Percentiles rank a stretch among this genome's conserved stretches.
Conservation (phyloP, 129 eudicot genomes). For the Sambucus nigra region DNA sequence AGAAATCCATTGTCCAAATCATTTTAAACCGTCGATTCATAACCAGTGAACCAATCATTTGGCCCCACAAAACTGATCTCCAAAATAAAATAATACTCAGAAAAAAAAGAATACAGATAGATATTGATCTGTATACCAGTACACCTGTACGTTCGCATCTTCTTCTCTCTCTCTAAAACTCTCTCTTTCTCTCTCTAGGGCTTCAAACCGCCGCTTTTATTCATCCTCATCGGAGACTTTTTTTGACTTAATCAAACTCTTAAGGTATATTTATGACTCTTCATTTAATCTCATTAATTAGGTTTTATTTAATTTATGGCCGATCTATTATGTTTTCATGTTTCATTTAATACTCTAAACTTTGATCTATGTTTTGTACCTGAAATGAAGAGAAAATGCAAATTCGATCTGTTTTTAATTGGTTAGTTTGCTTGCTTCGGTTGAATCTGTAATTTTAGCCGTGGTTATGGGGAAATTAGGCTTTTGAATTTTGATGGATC, state of each 20-base stretch:
- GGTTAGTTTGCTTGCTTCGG: not conserved
- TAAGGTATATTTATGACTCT: conserved; percentile 13
- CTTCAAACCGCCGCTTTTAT: conserved; percentile 66
- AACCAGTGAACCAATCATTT: too few relatives aligned
- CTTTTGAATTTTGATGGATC: not conserved
- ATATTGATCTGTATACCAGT: not conserved
- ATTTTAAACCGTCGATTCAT: too few relatives aligned
- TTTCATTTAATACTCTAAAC: not conserved
- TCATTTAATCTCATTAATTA: conserved; percentile 10
- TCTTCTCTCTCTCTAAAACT: not conserved
- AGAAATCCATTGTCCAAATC: too few relatives aligned
- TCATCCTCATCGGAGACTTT: conserved; percentile 26
- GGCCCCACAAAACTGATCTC: too few relatives aligned
- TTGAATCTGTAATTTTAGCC: not conserved
- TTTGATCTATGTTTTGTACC: not conserved
- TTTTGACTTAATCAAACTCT: not conserved
- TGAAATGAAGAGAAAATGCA: not conserved
- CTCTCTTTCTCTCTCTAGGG: conserved; percentile 56
- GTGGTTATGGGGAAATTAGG: not conserved
- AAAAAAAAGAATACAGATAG: not conserved
- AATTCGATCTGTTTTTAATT: not conserved
- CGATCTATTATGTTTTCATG: not conserved
- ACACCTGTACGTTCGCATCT: not conserved
- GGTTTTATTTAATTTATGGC: not conserved
- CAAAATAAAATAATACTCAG: too few relatives aligned